A percentile compares a stretch with the other conserved stretches of the same genome.
Evolutionary conservation across 2,329 filamentous ascomycete species (phyloP).

Genomic region (Chaetoscypha palmicola): DNA sequence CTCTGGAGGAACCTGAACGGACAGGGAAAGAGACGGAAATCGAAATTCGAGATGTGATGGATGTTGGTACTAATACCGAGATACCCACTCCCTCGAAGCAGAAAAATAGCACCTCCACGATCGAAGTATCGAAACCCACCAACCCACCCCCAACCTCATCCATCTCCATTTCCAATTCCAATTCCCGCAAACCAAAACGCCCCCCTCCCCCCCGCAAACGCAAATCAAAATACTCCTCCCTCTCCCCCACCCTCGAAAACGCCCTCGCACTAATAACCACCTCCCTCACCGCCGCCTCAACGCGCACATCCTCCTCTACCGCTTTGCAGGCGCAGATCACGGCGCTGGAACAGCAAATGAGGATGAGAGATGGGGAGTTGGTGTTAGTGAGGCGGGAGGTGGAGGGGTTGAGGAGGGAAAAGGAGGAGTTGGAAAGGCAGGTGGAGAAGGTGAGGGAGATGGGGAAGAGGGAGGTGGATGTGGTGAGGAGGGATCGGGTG

Average conservation of each 20-base stretch:
- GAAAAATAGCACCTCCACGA: no score
- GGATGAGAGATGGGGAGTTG: not conserved
- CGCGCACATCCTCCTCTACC: not conserved
- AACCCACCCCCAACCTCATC: not conserved
- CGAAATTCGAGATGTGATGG: not conserved
- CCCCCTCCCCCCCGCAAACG: not conserved
- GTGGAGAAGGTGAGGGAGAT: not conserved
- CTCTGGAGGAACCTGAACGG: no score
- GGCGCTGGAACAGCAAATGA: not conserved
- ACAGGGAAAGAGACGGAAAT: not conserved
- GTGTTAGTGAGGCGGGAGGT: not conserved
- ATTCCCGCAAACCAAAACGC: no score
- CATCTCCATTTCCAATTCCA: no score
- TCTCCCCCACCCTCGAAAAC: not conserved
- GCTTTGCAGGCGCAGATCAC: not conserved
- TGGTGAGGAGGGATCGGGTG: not conserved
- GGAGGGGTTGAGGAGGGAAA: not conserved
- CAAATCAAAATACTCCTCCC: conserved; percentile 1
- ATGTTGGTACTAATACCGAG: not conserved
- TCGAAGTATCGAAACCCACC: no score
- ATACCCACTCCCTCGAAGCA: not conserved
- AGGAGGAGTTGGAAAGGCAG: not conserved
- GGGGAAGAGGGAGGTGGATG: not conserved
- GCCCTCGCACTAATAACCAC: not conserved
- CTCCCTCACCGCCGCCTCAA: not conserved